Conservation (phyloP, 2,329 filamentous ascomycete species). For the Ophiocordyceps sinensis region DNA sequence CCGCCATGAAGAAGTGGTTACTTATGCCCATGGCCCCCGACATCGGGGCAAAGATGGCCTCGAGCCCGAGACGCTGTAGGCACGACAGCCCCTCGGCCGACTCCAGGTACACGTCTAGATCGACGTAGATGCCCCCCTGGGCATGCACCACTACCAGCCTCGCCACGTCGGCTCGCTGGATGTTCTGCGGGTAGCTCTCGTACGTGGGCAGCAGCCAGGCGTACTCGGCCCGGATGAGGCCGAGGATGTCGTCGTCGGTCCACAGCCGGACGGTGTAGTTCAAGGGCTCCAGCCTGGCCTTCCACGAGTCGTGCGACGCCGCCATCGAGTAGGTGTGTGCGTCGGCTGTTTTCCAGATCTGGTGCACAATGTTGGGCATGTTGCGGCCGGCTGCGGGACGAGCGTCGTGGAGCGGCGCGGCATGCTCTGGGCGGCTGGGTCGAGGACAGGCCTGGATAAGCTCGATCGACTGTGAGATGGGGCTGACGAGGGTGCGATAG, state of each 20-base stretch:
- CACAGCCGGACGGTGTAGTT: constrained; percentile 11
- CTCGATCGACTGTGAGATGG: not conserved
- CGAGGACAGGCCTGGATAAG: not conserved
- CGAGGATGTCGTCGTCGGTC: constrained; percentile 9
- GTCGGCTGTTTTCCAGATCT: constrained; percentile 10
- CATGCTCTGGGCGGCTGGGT: no score
- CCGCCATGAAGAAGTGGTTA: constrained; percentile 13
- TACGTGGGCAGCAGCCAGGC: constrained; percentile 10
- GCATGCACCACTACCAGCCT: constrained; percentile 9
- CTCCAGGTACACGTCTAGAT: constrained; percentile 9
- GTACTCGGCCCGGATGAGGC: constrained; percentile 7
- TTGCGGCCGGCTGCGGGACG: not conserved
- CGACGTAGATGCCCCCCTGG: constrained; percentile 10
- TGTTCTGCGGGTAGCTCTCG: constrained; percentile 8
- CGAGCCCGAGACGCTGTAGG: constrained; percentile 5
- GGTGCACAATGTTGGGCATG: constrained; percentile 8
- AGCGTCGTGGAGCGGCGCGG: not conserved
- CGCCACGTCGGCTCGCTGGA: constrained; percentile 11
- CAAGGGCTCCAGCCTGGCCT: constrained; percentile 3
- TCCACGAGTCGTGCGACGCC: constrained; percentile 6
- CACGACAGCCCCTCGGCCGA: constrained; percentile 4
- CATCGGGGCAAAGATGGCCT: constrained; percentile 7
- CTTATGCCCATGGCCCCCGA: constrained; percentile 5
- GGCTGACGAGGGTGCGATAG: not conserved
- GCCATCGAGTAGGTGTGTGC: constrained; percentile 6